Percentiles rank a stretch among this genome's conserved stretches.
These are phyloP conservation scores for Triticum dicoccoides DNA, from an alignment of 176 grass and related monocot genomes.

Conservation along the genomic window DNA sequence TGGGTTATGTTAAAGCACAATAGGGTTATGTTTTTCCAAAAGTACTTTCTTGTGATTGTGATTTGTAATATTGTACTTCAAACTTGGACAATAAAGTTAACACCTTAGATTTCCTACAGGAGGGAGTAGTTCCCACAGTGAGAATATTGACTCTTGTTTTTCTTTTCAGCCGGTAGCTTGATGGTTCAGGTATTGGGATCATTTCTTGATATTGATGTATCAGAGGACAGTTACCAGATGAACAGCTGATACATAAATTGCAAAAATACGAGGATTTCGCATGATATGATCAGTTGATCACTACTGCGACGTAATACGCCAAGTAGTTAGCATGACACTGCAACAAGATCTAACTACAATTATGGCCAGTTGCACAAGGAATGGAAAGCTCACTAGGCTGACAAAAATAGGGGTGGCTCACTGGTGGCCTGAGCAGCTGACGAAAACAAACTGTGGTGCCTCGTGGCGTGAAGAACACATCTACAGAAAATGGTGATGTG, in stretches of 20 bases:
- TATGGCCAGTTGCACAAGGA: neutral
- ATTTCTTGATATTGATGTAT: slow-evolving; percentile 18
- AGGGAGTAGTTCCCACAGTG: neutral
- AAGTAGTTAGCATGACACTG: slow-evolving; percentile 2
- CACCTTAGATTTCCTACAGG: neutral
- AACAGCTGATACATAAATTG: slow-evolving; percentile 15
- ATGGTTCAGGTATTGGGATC: slow-evolving; percentile 51
- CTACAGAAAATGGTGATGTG: neutral
- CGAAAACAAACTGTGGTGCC: neutral
- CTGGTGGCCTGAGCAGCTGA: neutral
- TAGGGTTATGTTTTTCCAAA: neutral
- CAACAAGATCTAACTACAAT: slow-evolving; percentile 6
- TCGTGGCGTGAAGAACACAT: neutral
- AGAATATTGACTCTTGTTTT: slow-evolving; percentile 18
- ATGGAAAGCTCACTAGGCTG: neutral
- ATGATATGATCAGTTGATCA: neutral
- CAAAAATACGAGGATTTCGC: neutral
- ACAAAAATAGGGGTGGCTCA: neutral
- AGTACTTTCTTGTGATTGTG: neutral
- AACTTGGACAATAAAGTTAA: neutral
- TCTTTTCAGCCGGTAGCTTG: slow-evolving; percentile 46
- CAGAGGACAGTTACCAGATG: slow-evolving; percentile 30
- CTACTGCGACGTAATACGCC: neutral
- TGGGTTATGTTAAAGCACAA: neutral
- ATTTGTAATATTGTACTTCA: neutral